Evolutionary conservation across 2,329 filamentous ascomycete genomes (phyloP).

Genomic region (Ascochyta clinopodiicola): DNA sequence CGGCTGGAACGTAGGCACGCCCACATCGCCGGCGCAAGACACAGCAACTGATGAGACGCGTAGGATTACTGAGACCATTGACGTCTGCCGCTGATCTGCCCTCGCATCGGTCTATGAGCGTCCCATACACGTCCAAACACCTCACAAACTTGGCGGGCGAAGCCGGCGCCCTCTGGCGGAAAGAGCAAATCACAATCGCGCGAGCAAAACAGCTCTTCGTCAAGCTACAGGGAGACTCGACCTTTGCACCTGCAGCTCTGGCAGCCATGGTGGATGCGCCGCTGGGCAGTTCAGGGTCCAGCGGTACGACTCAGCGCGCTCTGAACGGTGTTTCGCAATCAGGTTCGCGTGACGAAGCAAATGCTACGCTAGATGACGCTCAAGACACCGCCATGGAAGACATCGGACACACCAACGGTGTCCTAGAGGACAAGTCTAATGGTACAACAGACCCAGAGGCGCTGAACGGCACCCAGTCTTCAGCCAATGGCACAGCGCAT

Average conservation of each 20-base stretch:
- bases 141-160: constrained; percentile 74
- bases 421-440: constrained; percentile 18
- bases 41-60: constrained; percentile 2
- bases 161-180: constrained; percentile 73
- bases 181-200: constrained; percentile 76
- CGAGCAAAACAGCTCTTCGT: constrained; percentile 76
- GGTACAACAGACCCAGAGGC: constrained; percentile 9
- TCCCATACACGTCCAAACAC: constrained; percentile 76
- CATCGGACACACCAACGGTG: constrained; percentile 26
- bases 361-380: constrained; percentile 18
- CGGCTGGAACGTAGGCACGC: constrained; percentile 69
- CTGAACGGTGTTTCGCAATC: constrained; percentile 20
- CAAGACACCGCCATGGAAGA: constrained; percentile 42
- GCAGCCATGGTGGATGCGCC: constrained; percentile 55
- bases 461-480: constrained; percentile 26
- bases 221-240: constrained; percentile 75
- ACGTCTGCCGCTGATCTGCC: constrained; percentile 77
- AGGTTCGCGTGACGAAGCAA: constrained; percentile 18
- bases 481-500: constrained; percentile 33
- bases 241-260: constrained; percentile 64
- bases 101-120: constrained; percentile 74
- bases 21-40: not conserved
- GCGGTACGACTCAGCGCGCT: constrained; percentile 14
- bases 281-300: constrained; percentile 25
- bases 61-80: constrained; percentile 77